Conservation (phyloP, 257 asterid species). For the Jaltomata sinuosa region DNA sequence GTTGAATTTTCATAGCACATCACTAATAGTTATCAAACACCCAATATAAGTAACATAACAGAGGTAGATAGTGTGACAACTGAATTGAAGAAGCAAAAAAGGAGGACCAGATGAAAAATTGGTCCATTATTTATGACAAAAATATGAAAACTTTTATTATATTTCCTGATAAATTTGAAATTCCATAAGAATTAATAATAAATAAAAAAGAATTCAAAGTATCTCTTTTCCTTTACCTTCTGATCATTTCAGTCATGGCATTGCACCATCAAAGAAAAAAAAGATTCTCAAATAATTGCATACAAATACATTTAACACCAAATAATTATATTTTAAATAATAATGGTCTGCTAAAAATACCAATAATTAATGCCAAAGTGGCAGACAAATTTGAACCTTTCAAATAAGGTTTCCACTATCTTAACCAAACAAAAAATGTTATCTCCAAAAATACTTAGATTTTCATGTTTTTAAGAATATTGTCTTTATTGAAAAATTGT, state of each 20-base stretch:
- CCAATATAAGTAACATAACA: background rate
- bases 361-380: background rate
- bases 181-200: background rate
- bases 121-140: background rate
- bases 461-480: background rate
- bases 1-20: background rate
- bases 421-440: background rate
- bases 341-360: background rate
- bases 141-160: background rate
- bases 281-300: slow-evolving; percentile 1
- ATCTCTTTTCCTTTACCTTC: background rate
- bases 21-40: background rate
- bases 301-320: background rate
- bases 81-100: background rate
- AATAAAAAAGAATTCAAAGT: background rate
- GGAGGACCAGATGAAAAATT: background rate
- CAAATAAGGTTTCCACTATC: slow-evolving; percentile 4
- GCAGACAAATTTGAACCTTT: slow-evolving; percentile 4
- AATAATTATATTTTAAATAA: background rate
- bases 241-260: background rate
- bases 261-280: background rate
- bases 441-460: background rate
- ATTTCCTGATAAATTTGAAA: background rate
- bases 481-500: background rate
- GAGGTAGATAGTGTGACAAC: too few relatives aligned